phyloP scores from a whole-genome alignment of 169 alveolate species.

The Plasmodium gonderi region DNA sequence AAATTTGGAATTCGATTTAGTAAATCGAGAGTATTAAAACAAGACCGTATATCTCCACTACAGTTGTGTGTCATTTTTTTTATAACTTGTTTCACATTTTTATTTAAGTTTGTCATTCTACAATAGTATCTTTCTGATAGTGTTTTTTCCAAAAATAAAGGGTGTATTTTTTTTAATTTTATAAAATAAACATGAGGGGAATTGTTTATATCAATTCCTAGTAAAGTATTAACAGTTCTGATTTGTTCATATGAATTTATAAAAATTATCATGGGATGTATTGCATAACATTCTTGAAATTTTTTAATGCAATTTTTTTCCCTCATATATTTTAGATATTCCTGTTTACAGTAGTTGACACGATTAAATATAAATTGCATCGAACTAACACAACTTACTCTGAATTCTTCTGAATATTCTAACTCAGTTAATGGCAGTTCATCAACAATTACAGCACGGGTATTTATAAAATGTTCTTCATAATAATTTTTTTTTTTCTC shows the following conservation, averaged over 20 bases:
- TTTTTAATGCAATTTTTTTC: neutral
- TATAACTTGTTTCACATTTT: constrained; percentile 49
- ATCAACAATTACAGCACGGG: constrained; percentile 60
- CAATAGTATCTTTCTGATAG: constrained; percentile 58
- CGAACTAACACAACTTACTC: constrained; percentile 26
- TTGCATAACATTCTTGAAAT: constrained; percentile 18
- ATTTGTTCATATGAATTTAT: constrained; percentile 74
- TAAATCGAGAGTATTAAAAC: constrained; percentile 68
- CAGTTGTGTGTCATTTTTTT: constrained; percentile 30
- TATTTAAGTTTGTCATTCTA: constrained; percentile 40
- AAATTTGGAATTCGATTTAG: constrained; percentile 49
- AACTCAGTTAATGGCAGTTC: constrained; percentile 64
- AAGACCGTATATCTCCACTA: constrained; percentile 74
- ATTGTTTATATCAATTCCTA: constrained; percentile 66
- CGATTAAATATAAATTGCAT: constrained; percentile 64
- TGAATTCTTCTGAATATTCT: constrained; percentile 67
- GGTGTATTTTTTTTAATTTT: constrained; percentile 63
- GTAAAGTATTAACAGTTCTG: constrained; percentile 44
- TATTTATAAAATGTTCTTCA: constrained; percentile 54
- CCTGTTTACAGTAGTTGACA: constrained; percentile 36
- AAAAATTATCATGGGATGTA: constrained; percentile 60
- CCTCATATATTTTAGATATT: neutral
- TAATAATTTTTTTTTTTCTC: constrained; percentile 44
- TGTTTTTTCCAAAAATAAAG: constrained; percentile 38
- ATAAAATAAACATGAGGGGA: constrained; percentile 68